Conservation (phyloP, 805 yeast species). For the Pichia thaimueangensis region DNA sequence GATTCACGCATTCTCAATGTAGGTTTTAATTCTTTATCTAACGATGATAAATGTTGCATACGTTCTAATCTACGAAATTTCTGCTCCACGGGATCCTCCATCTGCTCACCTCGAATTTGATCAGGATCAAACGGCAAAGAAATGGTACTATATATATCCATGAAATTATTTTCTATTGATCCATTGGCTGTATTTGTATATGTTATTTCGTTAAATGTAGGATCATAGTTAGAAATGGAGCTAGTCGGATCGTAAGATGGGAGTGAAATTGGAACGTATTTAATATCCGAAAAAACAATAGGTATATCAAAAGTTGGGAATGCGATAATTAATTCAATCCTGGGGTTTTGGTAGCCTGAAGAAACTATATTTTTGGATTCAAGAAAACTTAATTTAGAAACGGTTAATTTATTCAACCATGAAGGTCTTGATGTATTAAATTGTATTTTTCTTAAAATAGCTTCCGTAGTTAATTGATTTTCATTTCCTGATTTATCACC, state of each 20-base stretch:
- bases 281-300: conserved; percentile 58
- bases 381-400: conserved; percentile 38
- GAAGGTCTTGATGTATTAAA: conserved; percentile 30
- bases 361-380: conserved; percentile 15
- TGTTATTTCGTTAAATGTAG: conserved; percentile 22
- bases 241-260: conserved; percentile 21
- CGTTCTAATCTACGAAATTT: conserved; percentile 83
- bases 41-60: conserved; percentile 65
- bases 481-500: background rate
- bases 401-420: conserved; percentile 70
- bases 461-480: background rate
- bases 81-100: conserved; percentile 78
- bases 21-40: conserved; percentile 85
- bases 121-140: conserved; percentile 61
- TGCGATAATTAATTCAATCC: conserved; percentile 34
- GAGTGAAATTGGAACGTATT: conserved; percentile 31
- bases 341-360: conserved; percentile 9
- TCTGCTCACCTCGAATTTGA: conserved; percentile 34
- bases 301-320: conserved; percentile 66
- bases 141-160: conserved; percentile 4
- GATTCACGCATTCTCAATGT: conserved; percentile 76
- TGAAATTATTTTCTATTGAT: conserved; percentile 1
- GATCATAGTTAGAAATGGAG: conserved; percentile 17
- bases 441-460: conserved; percentile 1
- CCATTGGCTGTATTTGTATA: conserved; percentile 17